A percentile compares a stretch with the other conserved stretches of the same genome.
Conservation (phyloP, 1,139 yeast species). For the Nakaseomyces glabratus region DNA sequence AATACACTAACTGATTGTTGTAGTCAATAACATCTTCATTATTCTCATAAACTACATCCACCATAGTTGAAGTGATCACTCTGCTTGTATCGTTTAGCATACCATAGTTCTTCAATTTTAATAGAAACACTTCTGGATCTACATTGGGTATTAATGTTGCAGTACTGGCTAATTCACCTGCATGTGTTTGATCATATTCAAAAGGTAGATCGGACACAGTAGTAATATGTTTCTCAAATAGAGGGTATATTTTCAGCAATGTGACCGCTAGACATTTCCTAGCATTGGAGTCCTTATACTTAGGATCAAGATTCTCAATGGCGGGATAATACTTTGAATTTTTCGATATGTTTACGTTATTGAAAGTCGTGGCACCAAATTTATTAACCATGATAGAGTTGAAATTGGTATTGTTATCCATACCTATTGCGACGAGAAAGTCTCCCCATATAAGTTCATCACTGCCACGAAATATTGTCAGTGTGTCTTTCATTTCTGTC, state of each 20-base stretch:
- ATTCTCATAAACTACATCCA: slow-evolving; percentile 70
- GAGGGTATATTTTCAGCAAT: slow-evolving; percentile 56
- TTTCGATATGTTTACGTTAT: slow-evolving; percentile 50
- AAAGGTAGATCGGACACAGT: slow-evolving; percentile 1
- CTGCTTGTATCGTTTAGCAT: slow-evolving; percentile 50
- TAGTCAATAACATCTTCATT: slow-evolving; percentile 43
- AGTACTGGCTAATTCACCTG: slow-evolving; percentile 73
- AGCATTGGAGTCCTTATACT: slow-evolving; percentile 47
- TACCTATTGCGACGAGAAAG: slow-evolving; percentile 44
- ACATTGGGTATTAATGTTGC: slow-evolving; percentile 42
- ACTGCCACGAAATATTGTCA: slow-evolving; percentile 34
- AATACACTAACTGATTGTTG: slow-evolving; percentile 64
- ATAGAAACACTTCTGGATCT: slow-evolving; percentile 29
- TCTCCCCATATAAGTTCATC: slow-evolving; percentile 49
- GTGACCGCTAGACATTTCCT: slow-evolving; percentile 73
- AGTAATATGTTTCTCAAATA: slow-evolving; percentile 31
- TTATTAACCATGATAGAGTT: slow-evolving; percentile 58
- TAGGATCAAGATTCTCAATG: slow-evolving; percentile 53
- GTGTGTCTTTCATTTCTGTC: slow-evolving; percentile 23
- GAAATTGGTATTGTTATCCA: slow-evolving; percentile 32
- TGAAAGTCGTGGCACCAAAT: slow-evolving; percentile 58
- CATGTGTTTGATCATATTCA: slow-evolving; percentile 31
- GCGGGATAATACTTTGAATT: slow-evolving; percentile 72
- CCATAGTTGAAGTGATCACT: slow-evolving; percentile 48
- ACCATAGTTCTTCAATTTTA: slow-evolving; percentile 51